Percentiles rank a stretch among this genome's conserved stretches.
Conservation (phyloP, 805 yeast species). For the Wickerhamiella siamensis region DNA sequence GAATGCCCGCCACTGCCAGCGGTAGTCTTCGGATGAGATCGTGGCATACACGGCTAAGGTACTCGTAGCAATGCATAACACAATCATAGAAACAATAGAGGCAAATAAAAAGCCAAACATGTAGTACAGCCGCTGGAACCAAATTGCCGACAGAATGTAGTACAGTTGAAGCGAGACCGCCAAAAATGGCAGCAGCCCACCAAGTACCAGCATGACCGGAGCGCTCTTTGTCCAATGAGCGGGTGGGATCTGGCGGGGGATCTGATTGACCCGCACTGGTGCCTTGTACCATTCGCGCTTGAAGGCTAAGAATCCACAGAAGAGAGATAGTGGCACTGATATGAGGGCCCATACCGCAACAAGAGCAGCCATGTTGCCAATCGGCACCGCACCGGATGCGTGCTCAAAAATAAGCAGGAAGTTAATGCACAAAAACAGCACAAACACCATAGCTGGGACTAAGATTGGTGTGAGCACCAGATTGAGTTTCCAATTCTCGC, state of each 20-base stretch:
- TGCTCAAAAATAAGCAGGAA: constrained; percentile 62
- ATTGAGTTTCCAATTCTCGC: constrained; percentile 80
- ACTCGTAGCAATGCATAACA: constrained; percentile 71
- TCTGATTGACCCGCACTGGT: constrained; percentile 88
- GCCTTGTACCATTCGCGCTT: constrained; percentile 41
- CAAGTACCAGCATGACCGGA: constrained; percentile 49
- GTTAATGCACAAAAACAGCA: constrained; percentile 53
- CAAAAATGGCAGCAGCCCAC: constrained; percentile 91
- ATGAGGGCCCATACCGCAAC: constrained; percentile 72
- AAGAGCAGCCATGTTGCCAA: constrained; percentile 75
- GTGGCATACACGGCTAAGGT: constrained; percentile 69
- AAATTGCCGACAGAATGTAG: constrained; percentile 76
- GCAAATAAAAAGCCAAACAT: constrained; percentile 95
- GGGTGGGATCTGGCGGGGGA: constrained; percentile 87
- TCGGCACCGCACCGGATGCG: constrained; percentile 90
- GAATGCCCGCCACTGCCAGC: constrained; percentile 94
- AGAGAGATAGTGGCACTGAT: constrained; percentile 69
- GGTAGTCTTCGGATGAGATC: constrained; percentile 79
- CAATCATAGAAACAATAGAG: constrained; percentile 67
- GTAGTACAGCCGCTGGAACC: constrained; percentile 89
- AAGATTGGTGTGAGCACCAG: constrained; percentile 67
- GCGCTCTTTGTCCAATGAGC: constrained; percentile 76
- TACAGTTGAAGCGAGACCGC: constrained; percentile 90
- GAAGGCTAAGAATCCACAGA: constrained; percentile 70
- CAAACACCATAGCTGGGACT: constrained; percentile 69